Percentiles rank a stretch among this genome's conserved stretches.
Evolutionary conservation across 2,329 filamentous ascomycete genomes (phyloP).

Genomic region (Aureobasidium vineae): DNA sequence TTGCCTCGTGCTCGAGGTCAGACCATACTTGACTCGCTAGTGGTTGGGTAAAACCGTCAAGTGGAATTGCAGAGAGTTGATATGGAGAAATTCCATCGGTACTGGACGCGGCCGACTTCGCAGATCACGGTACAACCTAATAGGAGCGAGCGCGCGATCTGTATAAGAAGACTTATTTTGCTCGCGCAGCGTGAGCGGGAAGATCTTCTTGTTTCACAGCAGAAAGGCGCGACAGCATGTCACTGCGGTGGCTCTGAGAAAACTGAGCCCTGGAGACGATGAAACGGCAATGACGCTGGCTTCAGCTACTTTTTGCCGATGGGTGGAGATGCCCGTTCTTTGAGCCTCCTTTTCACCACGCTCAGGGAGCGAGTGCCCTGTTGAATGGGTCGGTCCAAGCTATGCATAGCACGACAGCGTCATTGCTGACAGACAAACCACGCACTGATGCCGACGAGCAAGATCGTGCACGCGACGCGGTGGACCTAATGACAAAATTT

Average conservation of each 20-base stretch:
- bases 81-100: not conserved
- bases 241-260: not conserved
- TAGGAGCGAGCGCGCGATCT: not conserved
- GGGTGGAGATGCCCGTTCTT: slow-evolving; percentile 18
- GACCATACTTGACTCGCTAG: slow-evolving; percentile 1
- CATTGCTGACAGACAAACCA: slow-evolving; percentile 20
- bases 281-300: slow-evolving; percentile 24
- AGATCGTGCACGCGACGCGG: slow-evolving; percentile 11
- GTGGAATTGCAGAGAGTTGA: not conserved
- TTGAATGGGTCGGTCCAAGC: not conserved
- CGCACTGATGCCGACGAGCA: not conserved
- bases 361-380: not conserved
- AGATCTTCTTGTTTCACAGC: not conserved
- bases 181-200: not conserved
- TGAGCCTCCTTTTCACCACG: slow-evolving; percentile 11
- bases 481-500: slow-evolving; percentile 16
- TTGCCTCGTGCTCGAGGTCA: not conserved
- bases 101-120: not conserved
- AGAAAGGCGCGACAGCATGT: slow-evolving; percentile 9
- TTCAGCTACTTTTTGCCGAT: slow-evolving; percentile 4
- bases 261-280: not conserved
- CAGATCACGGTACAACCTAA: not conserved
- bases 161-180: not conserved
- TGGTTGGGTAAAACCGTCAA: not conserved
- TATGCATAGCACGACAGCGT: slow-evolving; percentile 19